phyloP scores from a whole-genome alignment of 1,284 basidiomycete species.

The Flammula alnicola region DNA sequence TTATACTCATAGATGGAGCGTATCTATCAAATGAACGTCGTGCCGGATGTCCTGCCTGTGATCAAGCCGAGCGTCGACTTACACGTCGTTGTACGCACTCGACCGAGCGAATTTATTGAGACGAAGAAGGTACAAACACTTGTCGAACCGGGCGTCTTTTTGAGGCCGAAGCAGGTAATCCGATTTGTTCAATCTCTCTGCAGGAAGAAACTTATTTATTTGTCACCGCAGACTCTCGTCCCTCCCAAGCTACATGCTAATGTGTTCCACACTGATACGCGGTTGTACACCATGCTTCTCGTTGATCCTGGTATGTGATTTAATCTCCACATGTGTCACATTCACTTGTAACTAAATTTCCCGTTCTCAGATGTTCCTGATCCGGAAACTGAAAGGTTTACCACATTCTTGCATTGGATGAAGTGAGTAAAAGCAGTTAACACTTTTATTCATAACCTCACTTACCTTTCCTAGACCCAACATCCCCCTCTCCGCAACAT shows the following conservation, averaged over 20 bases:
- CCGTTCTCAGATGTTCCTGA: conserved; percentile 75
- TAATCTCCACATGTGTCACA: conserved; percentile 2
- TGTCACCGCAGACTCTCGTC: conserved; percentile 55
- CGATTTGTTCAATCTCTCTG: conserved; percentile 24
- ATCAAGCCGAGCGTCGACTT: conserved; percentile 79
- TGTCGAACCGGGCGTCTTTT: conserved; percentile 75
- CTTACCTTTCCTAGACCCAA: conserved; percentile 66
- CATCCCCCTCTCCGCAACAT: conserved; percentile 73
- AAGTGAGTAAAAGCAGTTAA: conserved; percentile 54
- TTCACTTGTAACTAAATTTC: conserved; percentile 1
- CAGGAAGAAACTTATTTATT: conserved; percentile 1
- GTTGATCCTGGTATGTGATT: conserved; percentile 74
- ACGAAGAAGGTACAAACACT: conserved; percentile 45
- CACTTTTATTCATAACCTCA: conserved; percentile 5
- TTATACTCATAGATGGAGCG: conserved; percentile 79
- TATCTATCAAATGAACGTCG: conserved; percentile 85
- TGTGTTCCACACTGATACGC: conserved; percentile 79
- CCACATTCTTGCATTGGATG: conserved; percentile 86
- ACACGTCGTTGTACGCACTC: conserved; percentile 50
- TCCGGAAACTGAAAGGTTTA: conserved; percentile 65
- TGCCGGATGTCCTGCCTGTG: conserved; percentile 84
- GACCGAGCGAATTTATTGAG: conserved; percentile 32
- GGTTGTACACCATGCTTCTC: conserved; percentile 88
- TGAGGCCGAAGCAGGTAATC: conserved; percentile 64
- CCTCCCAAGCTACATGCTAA: conserved; percentile 71